A percentile compares a stretch with the other conserved stretches of the same genome.
These are phyloP conservation scores for Prunus mira DNA, from an alignment of 306 rosid species.

Conservation along the genomic window DNA sequence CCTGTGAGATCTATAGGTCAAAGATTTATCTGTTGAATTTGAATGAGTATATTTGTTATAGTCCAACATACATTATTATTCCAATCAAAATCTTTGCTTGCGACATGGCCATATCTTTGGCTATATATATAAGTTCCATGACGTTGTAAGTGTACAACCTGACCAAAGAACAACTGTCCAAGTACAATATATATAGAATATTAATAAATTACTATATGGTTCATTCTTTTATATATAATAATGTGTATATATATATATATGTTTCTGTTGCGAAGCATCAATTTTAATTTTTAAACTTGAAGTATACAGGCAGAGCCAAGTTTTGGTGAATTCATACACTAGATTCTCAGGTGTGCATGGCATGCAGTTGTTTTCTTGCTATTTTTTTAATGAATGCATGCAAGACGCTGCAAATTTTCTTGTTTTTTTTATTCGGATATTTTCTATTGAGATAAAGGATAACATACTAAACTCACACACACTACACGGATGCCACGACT, in stretches of 20 bases:
- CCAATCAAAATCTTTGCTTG: conserved; percentile 36
- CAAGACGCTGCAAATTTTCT: conserved; percentile 13
- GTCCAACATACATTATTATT: conserved; percentile 20
- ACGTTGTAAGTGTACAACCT: conserved; percentile 11
- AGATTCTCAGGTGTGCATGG: conserved; percentile 49
- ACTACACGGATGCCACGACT: too few relatives aligned
- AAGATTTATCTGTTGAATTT: conserved; percentile 57
- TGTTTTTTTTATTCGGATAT: too few relatives aligned
- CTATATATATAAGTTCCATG: conserved; percentile 9
- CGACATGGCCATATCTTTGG: conserved; percentile 35
- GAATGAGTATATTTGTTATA: conserved; percentile 19
- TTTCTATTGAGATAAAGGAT: too few relatives aligned
- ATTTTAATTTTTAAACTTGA: background rate
- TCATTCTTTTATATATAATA: background rate
- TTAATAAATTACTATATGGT: background rate
- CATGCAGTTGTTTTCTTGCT: conserved; percentile 46
- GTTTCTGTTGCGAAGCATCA: conserved; percentile 18
- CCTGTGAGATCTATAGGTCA: conserved; percentile 69
- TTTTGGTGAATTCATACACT: conserved; percentile 19
- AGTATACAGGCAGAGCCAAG: conserved; percentile 10
- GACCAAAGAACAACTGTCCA: conserved; percentile 2
- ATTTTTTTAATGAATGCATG: conserved; percentile 37
- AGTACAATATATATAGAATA: background rate
- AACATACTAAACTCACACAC: too few relatives aligned
- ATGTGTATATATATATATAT: background rate